Evolutionary conservation across 805 yeast species (phyloP), one percentile per base, ranked within the genome.

Genomic region (Tetrapisispora nanseiensis): DNA sequence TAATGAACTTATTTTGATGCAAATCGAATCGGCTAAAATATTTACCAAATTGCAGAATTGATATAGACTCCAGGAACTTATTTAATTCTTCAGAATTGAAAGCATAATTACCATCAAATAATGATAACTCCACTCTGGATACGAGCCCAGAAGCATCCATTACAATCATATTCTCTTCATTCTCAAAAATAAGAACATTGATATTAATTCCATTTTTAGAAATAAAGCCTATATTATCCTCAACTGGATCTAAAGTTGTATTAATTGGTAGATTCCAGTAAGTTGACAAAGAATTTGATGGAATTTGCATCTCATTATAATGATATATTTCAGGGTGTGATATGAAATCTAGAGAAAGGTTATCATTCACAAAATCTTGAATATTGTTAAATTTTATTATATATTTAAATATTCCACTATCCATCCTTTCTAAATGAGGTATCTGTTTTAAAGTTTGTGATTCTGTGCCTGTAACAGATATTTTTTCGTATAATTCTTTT

Each of bases 241-340:
- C 12, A 7, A 15, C 26, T 10, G 15, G n/a, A 4, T 15, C 22
- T 4, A 7, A n/a, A 11, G 3, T 16, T 5, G 3, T 10, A 24
- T 24, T 15, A 4, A 35, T 35, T 7, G 30, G 38, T 9, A 35
- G 19, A 9, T 35, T 35, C 38, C 38, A 35, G 26, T 35, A 35
- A 10, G n/a, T 11, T 11, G 12, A n/a, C 12, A 16, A 15, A n/a
- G n/a, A n/a, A n/a, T n/a, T n/a, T n/a, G n/a, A n/a, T n/a, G n/a
- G n/a, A n/a, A n/a, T n/a, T n/a, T n/a, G n/a, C n/a, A n/a, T n/a
- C n/a, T n/a, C n/a, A n/a, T n/a, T n/a, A n/a, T n/a, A n/a, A 16
- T 15, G 6, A 12, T 11, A 35, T 15, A 35, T 3, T 18, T 18
- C 31, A n/a, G 38, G 31, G 13, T n/a, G n/a, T n/a, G n/a, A n/a